Conservation (phyloP, 305 asterid species). For the Ilex paraguariensis region DNA sequence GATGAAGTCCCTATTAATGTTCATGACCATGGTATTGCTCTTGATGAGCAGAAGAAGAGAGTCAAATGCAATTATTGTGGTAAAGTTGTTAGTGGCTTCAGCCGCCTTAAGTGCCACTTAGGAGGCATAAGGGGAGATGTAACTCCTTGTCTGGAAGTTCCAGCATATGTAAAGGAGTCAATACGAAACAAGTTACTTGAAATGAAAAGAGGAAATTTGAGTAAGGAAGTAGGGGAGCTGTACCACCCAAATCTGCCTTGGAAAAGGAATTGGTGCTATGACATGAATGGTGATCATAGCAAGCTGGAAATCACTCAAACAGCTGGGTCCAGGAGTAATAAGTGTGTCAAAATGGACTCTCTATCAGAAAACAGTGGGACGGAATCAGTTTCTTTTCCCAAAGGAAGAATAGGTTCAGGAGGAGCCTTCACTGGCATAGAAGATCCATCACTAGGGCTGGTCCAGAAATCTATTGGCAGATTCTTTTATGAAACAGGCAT, state of each 20-base stretch:
- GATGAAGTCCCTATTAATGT: neutral
- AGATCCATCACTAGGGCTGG: constrained; percentile 18
- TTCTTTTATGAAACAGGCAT: constrained; percentile 45
- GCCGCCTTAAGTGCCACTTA: constrained; percentile 20
- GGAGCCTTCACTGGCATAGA: constrained; percentile 5
- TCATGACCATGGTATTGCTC: constrained; percentile 17
- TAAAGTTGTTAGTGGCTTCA: constrained; percentile 20
- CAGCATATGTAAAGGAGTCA: constrained; percentile 12
- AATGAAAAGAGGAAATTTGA: constrained; percentile 15
- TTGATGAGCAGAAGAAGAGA: constrained; percentile 21
- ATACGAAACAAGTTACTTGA: constrained; percentile 18
- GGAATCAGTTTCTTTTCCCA: constrained; percentile 8
- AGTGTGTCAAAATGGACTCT: constrained; percentile 10
- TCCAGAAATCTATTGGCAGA: constrained; percentile 36
- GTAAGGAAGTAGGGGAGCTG: constrained; percentile 15
- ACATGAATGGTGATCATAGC: constrained; percentile 7
- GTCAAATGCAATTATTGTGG: constrained; percentile 23
- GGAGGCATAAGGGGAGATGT: constrained; percentile 28
- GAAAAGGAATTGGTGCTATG: constrained; percentile 21
- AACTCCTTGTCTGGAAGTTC: constrained; percentile 16
- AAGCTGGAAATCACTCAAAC: constrained; percentile 10
- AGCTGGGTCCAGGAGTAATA: constrained; percentile 4
- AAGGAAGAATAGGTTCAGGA: constrained; percentile 6
- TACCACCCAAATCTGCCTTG: constrained; percentile 18
- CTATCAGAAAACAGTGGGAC: constrained; percentile 7